Percentiles rank a stretch among this genome's conserved stretches.
These are phyloP conservation scores for Boehmeria nivea DNA, from an alignment of 306 rosid genomes.

Conservation along the genomic window DNA sequence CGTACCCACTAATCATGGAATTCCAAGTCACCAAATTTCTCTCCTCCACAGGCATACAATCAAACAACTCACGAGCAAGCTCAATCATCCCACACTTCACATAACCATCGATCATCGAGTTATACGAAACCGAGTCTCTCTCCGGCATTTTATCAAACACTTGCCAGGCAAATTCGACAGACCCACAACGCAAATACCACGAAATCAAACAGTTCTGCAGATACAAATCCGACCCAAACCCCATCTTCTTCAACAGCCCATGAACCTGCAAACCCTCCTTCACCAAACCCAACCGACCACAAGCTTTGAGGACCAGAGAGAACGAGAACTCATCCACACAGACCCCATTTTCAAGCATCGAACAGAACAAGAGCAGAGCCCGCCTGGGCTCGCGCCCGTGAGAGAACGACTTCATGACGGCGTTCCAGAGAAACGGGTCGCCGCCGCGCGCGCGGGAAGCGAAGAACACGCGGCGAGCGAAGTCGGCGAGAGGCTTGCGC, in stretches of 20 bases:
- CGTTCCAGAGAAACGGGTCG: constrained; percentile 83
- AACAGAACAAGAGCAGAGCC: constrained; percentile 37
- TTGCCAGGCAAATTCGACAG: constrained; percentile 39
- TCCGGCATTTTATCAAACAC: constrained; percentile 52
- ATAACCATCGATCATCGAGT: constrained; percentile 67
- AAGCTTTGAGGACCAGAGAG: constrained; percentile 66
- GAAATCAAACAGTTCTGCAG: constrained; percentile 55
- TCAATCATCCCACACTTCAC: constrained; percentile 47
- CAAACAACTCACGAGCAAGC: constrained; percentile 49
- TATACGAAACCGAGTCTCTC: constrained; percentile 59
- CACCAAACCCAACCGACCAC: constrained; percentile 49
- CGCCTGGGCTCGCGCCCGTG: constrained; percentile 57
- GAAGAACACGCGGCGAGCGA: constrained; percentile 65
- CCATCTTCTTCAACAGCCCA: constrained; percentile 56
- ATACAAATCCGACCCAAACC: constrained; percentile 44
- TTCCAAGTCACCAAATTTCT: constrained; percentile 76
- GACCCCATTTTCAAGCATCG: constrained; percentile 65
- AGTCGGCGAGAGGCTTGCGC: constrained; percentile 39
- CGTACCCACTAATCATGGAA: constrained; percentile 57
- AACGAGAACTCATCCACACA: constrained; percentile 52
- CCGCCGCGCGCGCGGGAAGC: constrained; percentile 15
- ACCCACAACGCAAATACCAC: constrained; percentile 46
- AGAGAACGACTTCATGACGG: constrained; percentile 60
- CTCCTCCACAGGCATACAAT: constrained; percentile 35
- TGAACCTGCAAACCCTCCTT: constrained; percentile 60